Conservation (phyloP, 805 yeast species). For the Lipomyces chichibuensis region DNA sequence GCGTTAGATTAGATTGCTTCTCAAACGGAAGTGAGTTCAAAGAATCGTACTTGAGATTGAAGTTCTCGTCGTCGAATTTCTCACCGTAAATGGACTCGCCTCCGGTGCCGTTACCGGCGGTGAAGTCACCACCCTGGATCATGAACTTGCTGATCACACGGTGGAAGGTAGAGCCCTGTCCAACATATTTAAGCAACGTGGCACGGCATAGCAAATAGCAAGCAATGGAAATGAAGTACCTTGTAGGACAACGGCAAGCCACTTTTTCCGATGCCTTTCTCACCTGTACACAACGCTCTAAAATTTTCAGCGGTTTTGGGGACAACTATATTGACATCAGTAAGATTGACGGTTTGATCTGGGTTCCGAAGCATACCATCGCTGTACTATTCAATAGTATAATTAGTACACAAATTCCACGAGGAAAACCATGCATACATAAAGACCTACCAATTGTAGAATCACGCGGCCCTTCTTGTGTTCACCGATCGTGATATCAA, state of each 20-base stretch:
- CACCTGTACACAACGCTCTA: constrained; percentile 86
- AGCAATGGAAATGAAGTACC: constrained; percentile 4
- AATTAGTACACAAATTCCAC: neutral
- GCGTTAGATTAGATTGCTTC: neutral
- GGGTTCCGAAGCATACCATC: constrained; percentile 14
- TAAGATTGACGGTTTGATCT: constrained; percentile 63
- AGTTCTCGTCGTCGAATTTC: constrained; percentile 89
- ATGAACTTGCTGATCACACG: constrained; percentile 79
- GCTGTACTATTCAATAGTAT: constrained; percentile 8
- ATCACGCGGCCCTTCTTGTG: constrained; percentile 72
- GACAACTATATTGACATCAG: constrained; percentile 84
- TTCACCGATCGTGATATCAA: constrained; percentile 78
- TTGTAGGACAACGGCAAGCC: constrained; percentile 70
- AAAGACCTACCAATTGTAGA: constrained; percentile 59
- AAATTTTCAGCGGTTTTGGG: constrained; percentile 91
- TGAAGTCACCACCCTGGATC: constrained; percentile 89
- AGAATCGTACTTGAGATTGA: constrained; percentile 42
- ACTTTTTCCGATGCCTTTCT: constrained; percentile 63
- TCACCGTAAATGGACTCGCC: constrained; percentile 85
- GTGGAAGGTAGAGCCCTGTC: constrained; percentile 85
- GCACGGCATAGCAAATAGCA: neutral
- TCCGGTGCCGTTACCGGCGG: constrained; percentile 59
- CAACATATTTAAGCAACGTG: neutral
- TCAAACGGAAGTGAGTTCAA: neutral
- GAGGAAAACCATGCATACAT: neutral